Conservation (phyloP, 2,329 filamentous ascomycete species). For the Harringtonia aguacate region DNA sequence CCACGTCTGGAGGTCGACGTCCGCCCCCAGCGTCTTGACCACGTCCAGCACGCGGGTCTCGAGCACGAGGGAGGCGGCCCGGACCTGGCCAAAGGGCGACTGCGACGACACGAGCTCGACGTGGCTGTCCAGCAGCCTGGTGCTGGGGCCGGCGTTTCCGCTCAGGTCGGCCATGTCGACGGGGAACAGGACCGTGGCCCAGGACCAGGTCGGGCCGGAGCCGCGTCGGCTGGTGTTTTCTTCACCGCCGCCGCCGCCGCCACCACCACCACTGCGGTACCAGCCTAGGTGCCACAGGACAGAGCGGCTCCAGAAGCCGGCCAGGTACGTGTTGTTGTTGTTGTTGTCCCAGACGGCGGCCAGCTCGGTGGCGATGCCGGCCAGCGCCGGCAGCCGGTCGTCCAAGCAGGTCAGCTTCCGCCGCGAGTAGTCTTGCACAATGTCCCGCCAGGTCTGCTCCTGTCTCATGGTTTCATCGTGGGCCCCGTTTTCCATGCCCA, state of each 20-base stretch:
- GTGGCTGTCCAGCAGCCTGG: not conserved
- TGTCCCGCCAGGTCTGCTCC: not conserved
- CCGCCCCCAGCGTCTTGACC: not conserved
- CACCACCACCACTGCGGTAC: no score
- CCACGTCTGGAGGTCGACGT: not conserved
- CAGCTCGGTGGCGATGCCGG: not conserved
- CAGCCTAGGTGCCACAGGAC: not conserved
- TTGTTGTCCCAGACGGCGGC: not conserved
- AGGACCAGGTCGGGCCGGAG: not conserved
- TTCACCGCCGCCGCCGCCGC: not conserved
- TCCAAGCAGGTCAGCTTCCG: not conserved
- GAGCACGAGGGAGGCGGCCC: not conserved
- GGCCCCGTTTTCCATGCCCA: no score
- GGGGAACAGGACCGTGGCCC: not conserved
- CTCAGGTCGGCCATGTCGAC: not conserved
- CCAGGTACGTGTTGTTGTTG: no score
- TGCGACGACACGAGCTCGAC: not conserved
- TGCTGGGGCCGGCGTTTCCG: not conserved
- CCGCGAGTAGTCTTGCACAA: not conserved
- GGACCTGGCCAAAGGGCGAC: not conserved
- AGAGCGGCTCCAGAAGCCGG: not conserved
- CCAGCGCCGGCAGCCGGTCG: not conserved
- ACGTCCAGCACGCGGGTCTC: not conserved
- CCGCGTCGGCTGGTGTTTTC: not conserved
- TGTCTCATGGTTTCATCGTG: not conserved